A percentile compares a stretch with the other conserved stretches of the same genome.
Conservation (phyloP, 73 alveolate genomes). For the Paramecium sonneborni region DNA sequence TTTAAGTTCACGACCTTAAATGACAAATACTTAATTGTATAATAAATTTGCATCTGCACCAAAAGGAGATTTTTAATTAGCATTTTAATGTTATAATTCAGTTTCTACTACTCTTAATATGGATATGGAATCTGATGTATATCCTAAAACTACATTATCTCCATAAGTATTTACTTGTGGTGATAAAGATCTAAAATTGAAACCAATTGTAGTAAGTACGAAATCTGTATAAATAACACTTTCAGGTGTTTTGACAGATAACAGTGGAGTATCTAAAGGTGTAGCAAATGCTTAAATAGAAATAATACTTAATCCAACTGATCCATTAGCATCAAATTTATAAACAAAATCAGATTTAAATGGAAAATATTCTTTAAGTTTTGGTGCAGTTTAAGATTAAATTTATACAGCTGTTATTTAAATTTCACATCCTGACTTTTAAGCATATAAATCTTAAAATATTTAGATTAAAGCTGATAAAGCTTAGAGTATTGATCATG, state of each 20-base stretch:
- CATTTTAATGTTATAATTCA: constrained; percentile 32
- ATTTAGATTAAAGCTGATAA: not conserved
- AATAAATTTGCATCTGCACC: constrained; percentile 17
- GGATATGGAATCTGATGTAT: constrained; percentile 30
- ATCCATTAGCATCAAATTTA: constrained; percentile 11
- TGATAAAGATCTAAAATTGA: not conserved
- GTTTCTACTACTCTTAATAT: not conserved
- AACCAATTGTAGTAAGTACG: not conserved
- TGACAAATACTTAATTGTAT: not conserved
- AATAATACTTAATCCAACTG: not conserved
- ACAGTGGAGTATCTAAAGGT: not conserved
- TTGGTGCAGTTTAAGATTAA: constrained; percentile 31
- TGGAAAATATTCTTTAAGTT: constrained; percentile 28
- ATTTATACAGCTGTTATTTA: not conserved
- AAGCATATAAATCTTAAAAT: not conserved
- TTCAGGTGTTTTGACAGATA: not conserved
- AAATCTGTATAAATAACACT: constrained; percentile 24
- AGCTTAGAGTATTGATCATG: not conserved
- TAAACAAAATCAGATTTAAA: constrained; percentile 14
- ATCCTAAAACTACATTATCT: not conserved
- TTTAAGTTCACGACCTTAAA: not conserved
- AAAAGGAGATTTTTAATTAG: not conserved
- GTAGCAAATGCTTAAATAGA: not conserved
- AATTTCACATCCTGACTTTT: not conserved
- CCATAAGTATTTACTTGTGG: constrained; percentile 21